phyloP scores from a whole-genome alignment of 306 rosid species.

The Cicer arietinum region DNA sequence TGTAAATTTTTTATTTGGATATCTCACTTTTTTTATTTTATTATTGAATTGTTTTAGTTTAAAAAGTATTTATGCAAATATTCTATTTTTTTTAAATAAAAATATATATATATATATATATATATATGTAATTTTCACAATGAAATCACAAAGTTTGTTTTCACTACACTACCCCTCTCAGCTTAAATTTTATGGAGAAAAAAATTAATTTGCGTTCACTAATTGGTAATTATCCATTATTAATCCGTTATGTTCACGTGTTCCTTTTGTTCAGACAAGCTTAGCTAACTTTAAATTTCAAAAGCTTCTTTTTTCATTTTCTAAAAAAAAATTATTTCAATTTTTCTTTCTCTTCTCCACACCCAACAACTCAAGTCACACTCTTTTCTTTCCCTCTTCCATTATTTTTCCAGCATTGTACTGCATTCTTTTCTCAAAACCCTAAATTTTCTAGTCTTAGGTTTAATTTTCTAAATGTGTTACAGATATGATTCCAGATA shows the following conservation, averaged over 20 bases:
- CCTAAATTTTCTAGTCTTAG: conserved; percentile 85
- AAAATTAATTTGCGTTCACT: too few species aligned
- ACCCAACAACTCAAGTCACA: conserved; percentile 38
- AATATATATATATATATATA: too few species aligned
- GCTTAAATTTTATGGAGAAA: too few species aligned
- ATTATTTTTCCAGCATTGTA: conserved; percentile 48
- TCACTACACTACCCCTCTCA: too few species aligned
- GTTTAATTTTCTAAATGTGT: conserved; percentile 59
- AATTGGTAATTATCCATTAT: too few species aligned
- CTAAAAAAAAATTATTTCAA: neutral
- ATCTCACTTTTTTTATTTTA: too few species aligned
- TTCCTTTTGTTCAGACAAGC: neutral
- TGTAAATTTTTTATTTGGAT: too few species aligned
- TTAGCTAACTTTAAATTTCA: neutral
- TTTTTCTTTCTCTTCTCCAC: conserved; percentile 32
- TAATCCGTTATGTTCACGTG: neutral
- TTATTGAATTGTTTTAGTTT: too few species aligned
- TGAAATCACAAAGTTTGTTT: too few species aligned
- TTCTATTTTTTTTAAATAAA: too few species aligned
- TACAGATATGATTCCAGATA: conserved; percentile 39
- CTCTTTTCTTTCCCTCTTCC: conserved; percentile 19
- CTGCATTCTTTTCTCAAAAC: conserved; percentile 70
- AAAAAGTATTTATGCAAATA: too few species aligned
- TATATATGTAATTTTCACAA: too few species aligned
- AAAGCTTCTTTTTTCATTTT: neutral